A percentile compares a stretch with the other conserved stretches of the same genome.
These are phyloP conservation scores for Eucalyptus decipiens DNA, from an alignment of 345 rosid species.

Conservation along the genomic window DNA sequence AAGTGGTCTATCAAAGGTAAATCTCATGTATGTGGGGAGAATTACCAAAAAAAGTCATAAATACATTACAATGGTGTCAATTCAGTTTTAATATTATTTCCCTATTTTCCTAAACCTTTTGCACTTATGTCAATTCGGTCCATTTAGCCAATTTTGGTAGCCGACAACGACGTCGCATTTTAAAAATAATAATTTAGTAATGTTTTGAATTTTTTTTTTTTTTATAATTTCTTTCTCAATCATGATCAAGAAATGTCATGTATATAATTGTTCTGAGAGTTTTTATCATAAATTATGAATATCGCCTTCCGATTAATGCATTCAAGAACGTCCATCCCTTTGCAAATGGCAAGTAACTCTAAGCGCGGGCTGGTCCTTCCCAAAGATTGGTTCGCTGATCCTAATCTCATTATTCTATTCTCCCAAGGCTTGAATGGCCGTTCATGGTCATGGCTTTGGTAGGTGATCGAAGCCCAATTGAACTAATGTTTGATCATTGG, in stretches of 20 bases:
- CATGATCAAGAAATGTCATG: background rate
- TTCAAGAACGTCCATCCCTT: background rate
- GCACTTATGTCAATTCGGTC: too few species aligned
- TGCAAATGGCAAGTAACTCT: background rate
- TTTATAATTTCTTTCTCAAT: too few species aligned
- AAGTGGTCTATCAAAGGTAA: background rate
- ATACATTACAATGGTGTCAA: too few species aligned
- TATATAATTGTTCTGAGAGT: background rate
- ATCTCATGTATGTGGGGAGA: background rate
- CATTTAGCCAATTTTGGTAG: too few species aligned
- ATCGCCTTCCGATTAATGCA: background rate
- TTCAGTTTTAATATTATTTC: too few species aligned
- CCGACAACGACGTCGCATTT: too few species aligned
- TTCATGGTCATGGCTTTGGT: background rate
- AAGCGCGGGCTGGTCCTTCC: background rate
- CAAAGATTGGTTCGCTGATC: background rate
- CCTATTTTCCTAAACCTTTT: too few species aligned
- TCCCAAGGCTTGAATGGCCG: background rate
- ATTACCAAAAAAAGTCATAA: too few species aligned
- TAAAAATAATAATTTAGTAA: too few species aligned
- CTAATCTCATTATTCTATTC: background rate
- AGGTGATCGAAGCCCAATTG: background rate
- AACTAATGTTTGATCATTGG: background rate
- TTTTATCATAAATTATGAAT: background rate
- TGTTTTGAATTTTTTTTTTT: background rate